phyloP scores from a whole-genome alignment of 1,284 basidiomycete species.

The Cutaneotrichosporon cutaneum region DNA sequence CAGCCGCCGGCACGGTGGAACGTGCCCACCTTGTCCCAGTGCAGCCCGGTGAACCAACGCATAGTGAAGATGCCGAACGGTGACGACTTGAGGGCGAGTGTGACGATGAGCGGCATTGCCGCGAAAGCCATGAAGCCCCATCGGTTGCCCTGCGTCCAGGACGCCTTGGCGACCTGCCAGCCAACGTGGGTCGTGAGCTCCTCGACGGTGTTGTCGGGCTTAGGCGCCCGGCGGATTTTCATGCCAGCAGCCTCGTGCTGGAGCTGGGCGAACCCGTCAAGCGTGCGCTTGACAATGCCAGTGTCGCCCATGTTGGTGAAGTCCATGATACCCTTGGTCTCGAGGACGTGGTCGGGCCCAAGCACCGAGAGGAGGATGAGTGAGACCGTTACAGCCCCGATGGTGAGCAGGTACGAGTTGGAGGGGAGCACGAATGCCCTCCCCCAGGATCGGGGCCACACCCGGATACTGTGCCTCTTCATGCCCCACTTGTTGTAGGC shows the following conservation, averaged over 20 bases:
- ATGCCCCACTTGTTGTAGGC: conserved; percentile 44
- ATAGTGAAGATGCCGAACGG: conserved; percentile 77
- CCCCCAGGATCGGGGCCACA: conserved; percentile 24
- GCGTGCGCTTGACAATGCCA: conserved; percentile 12
- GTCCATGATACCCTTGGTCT: not conserved
- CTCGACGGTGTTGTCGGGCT: conserved; percentile 9
- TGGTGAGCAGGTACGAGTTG: conserved; percentile 62
- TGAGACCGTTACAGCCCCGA: conserved; percentile 57
- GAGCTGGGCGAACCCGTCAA: conserved; percentile 23
- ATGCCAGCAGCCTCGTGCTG: conserved; percentile 1
- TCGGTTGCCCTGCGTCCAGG: conserved; percentile 74
- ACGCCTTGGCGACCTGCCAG: conserved; percentile 61
- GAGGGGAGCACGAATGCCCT: conserved; percentile 62
- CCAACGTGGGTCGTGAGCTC: conserved; percentile 9
- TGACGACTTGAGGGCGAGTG: conserved; percentile 75
- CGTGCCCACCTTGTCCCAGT: conserved; percentile 73
- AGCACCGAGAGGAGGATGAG: conserved; percentile 51
- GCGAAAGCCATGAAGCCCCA: conserved; percentile 76
- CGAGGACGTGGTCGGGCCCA: conserved; percentile 71
- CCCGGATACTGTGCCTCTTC: conserved; percentile 28
- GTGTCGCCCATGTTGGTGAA: conserved; percentile 55
- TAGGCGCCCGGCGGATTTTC: not conserved
- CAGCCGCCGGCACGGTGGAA: conserved; percentile 72
- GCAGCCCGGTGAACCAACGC: conserved; percentile 65
- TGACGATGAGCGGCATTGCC: conserved; percentile 69